A percentile compares a stretch with the other conserved stretches of the same genome.
Evolutionary conservation across 2,329 filamentous ascomycete species (phyloP).

Genomic region (Biscogniauxia sp.): DNA sequence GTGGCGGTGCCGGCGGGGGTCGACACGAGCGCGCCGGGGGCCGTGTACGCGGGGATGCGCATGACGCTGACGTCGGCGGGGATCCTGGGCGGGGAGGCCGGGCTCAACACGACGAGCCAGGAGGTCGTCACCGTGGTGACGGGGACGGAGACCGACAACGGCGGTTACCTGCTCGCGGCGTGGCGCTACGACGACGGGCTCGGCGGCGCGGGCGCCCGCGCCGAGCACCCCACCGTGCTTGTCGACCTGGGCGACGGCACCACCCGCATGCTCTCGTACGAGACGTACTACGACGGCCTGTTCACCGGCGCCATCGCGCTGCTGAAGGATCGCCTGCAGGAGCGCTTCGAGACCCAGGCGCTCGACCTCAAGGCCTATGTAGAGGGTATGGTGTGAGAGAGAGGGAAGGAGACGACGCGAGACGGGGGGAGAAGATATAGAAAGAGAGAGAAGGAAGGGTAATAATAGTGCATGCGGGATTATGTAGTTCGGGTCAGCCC

Average conservation of each 20-base stretch:
- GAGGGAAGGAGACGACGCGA: too few species aligned
- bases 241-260: slow-evolving; percentile 19
- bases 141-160: background rate
- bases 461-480: too few species aligned
- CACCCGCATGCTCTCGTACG: slow-evolving; percentile 28
- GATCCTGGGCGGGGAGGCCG: slow-evolving; percentile 14
- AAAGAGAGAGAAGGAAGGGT: too few species aligned
- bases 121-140: slow-evolving; percentile 25
- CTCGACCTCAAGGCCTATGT: slow-evolving; percentile 22
- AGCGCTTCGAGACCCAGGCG: slow-evolving; percentile 19
- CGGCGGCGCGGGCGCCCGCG: slow-evolving; percentile 13
- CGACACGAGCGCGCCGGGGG: slow-evolving; percentile 10
- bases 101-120: slow-evolving; percentile 25
- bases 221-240: slow-evolving; percentile 27
- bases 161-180: slow-evolving; percentile 21
- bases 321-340: slow-evolving; percentile 14
- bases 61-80: slow-evolving; percentile 27
- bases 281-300: slow-evolving; percentile 27
- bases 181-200: slow-evolving; percentile 26
- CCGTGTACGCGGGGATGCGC: slow-evolving; percentile 23
- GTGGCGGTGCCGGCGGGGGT: slow-evolving; percentile 23
- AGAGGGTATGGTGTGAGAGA: slow-evolving; percentile 10
- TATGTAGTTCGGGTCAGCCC: too few species aligned
- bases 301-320: slow-evolving; percentile 15
- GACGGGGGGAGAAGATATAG: too few species aligned